phyloP scores from a whole-genome alignment of 805 yeast species.

The Jamesozyma gamospora region DNA sequence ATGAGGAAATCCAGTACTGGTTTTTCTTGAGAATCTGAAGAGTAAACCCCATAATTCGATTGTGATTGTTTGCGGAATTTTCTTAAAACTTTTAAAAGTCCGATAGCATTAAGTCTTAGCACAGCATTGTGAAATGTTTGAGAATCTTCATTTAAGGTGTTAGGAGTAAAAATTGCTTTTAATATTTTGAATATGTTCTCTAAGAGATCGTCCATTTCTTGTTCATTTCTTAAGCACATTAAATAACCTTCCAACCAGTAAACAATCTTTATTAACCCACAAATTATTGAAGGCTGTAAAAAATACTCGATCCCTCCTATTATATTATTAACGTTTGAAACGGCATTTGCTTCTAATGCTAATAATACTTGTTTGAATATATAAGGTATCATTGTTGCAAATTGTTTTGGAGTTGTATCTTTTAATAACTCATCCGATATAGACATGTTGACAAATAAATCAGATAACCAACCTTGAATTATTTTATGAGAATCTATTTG shows the following conservation, averaged over 20 bases:
- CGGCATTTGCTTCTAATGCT: conserved; percentile 42
- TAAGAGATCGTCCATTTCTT: conserved; percentile 19
- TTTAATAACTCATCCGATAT: conserved; percentile 75
- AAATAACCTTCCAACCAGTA: conserved; percentile 40
- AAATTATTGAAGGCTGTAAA: conserved; percentile 64
- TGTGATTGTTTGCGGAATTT: conserved; percentile 17
- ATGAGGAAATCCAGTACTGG: conserved; percentile 22
- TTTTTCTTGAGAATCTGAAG: conserved; percentile 23
- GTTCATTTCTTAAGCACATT: conserved; percentile 22
- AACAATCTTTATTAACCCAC: conserved; percentile 45
- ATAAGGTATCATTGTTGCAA: conserved; percentile 58
- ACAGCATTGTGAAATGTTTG: conserved; percentile 35
- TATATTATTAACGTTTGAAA: conserved; percentile 49
- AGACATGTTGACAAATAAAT: conserved; percentile 75
- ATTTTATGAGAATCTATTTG: conserved; percentile 23
- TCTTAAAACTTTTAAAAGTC: conserved; percentile 18
- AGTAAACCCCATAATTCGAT: conserved; percentile 24
- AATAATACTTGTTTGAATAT: conserved; percentile 63
- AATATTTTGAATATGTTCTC: conserved; percentile 32
- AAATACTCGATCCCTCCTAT: conserved; percentile 80
- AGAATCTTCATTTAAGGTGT: conserved; percentile 38
- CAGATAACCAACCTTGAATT: conserved; percentile 66
- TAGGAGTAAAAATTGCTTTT: conserved; percentile 34
- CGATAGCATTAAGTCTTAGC: conserved; percentile 24
- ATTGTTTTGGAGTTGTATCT: conserved; percentile 54